phyloP scores from a whole-genome alignment of 371 early-diverging fungal genomes.

The Mortierella polycephala region DNA sequence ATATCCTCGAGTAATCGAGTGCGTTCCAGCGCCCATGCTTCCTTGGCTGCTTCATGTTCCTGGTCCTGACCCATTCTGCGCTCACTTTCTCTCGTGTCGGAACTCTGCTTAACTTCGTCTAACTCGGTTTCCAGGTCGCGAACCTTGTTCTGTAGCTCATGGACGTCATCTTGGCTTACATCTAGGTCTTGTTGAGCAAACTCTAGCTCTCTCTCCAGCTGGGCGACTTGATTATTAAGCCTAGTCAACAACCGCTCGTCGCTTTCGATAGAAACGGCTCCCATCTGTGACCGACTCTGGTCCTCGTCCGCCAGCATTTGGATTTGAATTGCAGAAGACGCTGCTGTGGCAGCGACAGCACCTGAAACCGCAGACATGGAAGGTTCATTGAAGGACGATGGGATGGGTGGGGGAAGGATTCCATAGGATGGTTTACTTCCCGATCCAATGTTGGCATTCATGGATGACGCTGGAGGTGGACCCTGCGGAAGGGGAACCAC shows the following conservation, averaged over 20 bases:
- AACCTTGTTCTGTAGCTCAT: slow-evolving; percentile 36
- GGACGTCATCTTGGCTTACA: slow-evolving; percentile 29
- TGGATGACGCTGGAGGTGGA: slow-evolving; percentile 18
- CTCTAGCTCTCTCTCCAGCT: slow-evolving; percentile 49
- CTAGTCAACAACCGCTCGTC: slow-evolving; percentile 44
- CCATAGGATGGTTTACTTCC: slow-evolving; percentile 37
- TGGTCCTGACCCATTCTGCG: slow-evolving; percentile 3
- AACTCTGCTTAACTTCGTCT: slow-evolving; percentile 7
- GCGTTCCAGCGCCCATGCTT: slow-evolving; percentile 29
- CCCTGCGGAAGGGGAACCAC: slow-evolving; percentile 27
- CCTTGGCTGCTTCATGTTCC: slow-evolving; percentile 15
- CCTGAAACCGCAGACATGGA: not conserved
- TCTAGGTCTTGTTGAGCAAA: slow-evolving; percentile 53
- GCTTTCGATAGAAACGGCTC: slow-evolving; percentile 38
- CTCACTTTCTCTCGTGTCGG: not conserved
- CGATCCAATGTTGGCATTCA: not conserved
- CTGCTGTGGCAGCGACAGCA: slow-evolving; percentile 2
- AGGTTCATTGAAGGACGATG: slow-evolving; percentile 27
- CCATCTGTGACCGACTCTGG: slow-evolving; percentile 49
- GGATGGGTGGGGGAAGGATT: slow-evolving; percentile 49
- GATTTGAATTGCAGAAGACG: slow-evolving; percentile 43
- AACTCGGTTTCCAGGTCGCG: slow-evolving; percentile 40
- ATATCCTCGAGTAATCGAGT: slow-evolving; percentile 17
- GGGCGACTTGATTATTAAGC: slow-evolving; percentile 43
- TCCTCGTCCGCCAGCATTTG: slow-evolving; percentile 47